Evolutionary conservation across 2,329 filamentous ascomycete species (phyloP).

Genomic region (Claviceps digitariae): DNA sequence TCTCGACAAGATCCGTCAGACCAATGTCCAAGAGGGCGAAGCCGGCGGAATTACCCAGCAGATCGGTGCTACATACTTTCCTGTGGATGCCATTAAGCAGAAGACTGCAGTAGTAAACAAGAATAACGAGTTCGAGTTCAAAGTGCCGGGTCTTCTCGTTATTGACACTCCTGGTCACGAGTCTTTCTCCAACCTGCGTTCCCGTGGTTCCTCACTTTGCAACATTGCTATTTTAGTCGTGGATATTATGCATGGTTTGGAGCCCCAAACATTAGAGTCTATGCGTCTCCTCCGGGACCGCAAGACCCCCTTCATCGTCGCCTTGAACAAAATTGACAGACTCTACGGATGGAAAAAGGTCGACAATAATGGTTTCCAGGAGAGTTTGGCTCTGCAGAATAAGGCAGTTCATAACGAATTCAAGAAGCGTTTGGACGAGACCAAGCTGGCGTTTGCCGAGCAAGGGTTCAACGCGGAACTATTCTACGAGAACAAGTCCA

Average conservation of each 20-base stretch:
- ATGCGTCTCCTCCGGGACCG: slow-evolving; percentile 87
- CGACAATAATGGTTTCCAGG: slow-evolving; percentile 95
- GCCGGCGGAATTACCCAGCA: slow-evolving; percentile 99
- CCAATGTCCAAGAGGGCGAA: slow-evolving; percentile 97
- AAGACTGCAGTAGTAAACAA: slow-evolving; percentile 91
- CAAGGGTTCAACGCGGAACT: slow-evolving; percentile 97
- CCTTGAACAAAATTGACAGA: slow-evolving; percentile 99
- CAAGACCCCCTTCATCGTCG: slow-evolving; percentile 96
- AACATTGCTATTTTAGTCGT: slow-evolving; percentile 99
- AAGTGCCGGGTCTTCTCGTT: slow-evolving; percentile 88
- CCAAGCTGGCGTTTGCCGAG: slow-evolving; percentile 87
- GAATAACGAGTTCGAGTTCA: slow-evolving; percentile 86
- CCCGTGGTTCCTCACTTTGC: slow-evolving; percentile 92
- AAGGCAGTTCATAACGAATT: slow-evolving; percentile 93
- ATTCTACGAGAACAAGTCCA: slow-evolving; percentile 95
- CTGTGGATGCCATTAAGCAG: slow-evolving; percentile 77
- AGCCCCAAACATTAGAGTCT: slow-evolving; percentile 93
- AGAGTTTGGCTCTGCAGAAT: slow-evolving; percentile 79
- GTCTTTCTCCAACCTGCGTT: slow-evolving; percentile 97
- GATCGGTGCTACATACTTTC: slow-evolving; percentile 99
- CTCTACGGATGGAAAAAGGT: slow-evolving; percentile 98
- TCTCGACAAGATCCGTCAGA: slow-evolving; percentile 94
- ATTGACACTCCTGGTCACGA: slow-evolving; percentile 99
- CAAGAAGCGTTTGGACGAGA: slow-evolving; percentile 74
- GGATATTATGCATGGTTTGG: slow-evolving; percentile 98